These are phyloP conservation scores for Zymoseptoria ardabiliae DNA, from an alignment of 2,329 filamentous ascomycete genomes.

Conservation along the genomic window DNA sequence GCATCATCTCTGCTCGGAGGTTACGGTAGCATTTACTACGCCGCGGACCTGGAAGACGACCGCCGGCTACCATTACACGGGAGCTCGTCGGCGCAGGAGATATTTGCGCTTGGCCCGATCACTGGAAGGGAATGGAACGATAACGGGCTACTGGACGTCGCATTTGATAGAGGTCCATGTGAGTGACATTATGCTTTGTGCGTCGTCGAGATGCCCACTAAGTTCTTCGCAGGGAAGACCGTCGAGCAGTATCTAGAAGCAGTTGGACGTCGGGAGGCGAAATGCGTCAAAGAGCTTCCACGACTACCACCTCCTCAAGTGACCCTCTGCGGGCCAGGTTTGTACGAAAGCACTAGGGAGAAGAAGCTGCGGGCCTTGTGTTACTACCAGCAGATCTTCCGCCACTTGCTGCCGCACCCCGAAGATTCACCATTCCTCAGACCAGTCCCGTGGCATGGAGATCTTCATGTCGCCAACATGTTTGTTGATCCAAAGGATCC, in stretches of 20 bases:
- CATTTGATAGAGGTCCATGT: slow-evolving; percentile 34
- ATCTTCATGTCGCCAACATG: slow-evolving; percentile 30
- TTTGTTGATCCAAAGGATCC: slow-evolving; percentile 28
- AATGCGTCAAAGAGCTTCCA: slow-evolving; percentile 24
- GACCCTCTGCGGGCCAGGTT: slow-evolving; percentile 32
- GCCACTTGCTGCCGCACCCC: slow-evolving; percentile 23
- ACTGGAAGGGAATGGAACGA: slow-evolving; percentile 29
- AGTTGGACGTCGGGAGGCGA: slow-evolving; percentile 24
- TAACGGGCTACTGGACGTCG: slow-evolving; percentile 25
- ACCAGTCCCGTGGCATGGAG: slow-evolving; percentile 18
- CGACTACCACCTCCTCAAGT: slow-evolving; percentile 30
- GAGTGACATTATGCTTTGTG: slow-evolving; percentile 15
- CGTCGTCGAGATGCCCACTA: slow-evolving; percentile 11
- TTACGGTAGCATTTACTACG: slow-evolving; percentile 31
- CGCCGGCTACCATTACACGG: not conserved
- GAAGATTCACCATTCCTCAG: slow-evolving; percentile 22
- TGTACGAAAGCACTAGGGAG: slow-evolving; percentile 30
- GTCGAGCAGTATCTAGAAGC: slow-evolving; percentile 27
- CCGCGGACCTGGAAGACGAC: slow-evolving; percentile 24
- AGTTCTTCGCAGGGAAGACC: slow-evolving; percentile 4
- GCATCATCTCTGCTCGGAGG: slow-evolving; percentile 21
- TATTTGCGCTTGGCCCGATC: slow-evolving; percentile 34
- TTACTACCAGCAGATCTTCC: slow-evolving; percentile 26
- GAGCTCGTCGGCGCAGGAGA: slow-evolving; percentile 10
- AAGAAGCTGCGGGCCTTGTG: slow-evolving; percentile 29